phyloP scores from a whole-genome alignment of 192 early-diverging fungal species.

The Thamnidium elegans region DNA sequence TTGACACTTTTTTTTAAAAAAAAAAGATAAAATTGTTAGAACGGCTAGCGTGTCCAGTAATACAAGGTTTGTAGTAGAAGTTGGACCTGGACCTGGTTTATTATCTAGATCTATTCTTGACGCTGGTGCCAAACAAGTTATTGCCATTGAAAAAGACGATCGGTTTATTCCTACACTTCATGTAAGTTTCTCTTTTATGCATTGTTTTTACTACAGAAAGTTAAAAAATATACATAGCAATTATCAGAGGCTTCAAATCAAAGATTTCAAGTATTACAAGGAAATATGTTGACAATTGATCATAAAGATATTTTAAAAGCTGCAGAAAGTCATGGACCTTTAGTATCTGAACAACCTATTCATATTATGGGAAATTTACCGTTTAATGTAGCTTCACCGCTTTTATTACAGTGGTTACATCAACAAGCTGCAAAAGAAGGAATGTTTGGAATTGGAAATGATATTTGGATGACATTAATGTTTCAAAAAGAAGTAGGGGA shows the following conservation, averaged over 20 bases:
- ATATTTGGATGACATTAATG: slow-evolving; percentile 74
- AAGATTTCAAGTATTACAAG: slow-evolving; percentile 54
- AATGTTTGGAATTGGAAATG: slow-evolving; percentile 47
- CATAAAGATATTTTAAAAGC: slow-evolving; percentile 49
- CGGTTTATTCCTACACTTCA: slow-evolving; percentile 65
- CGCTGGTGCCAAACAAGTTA: slow-evolving; percentile 54
- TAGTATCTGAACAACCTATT: slow-evolving; percentile 22
- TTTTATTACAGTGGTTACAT: slow-evolving; percentile 73
- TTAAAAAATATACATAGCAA: slow-evolving; percentile 45
- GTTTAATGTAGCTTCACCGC: slow-evolving; percentile 70
- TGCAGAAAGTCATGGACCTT: slow-evolving; percentile 23
- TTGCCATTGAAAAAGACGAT: slow-evolving; percentile 72
- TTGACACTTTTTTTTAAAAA: background rate
- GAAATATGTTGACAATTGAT: slow-evolving; percentile 61
- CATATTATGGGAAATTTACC: slow-evolving; percentile 80
- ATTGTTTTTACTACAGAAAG: background rate
- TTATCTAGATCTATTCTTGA: slow-evolving; percentile 77
- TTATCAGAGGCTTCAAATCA: slow-evolving; percentile 64
- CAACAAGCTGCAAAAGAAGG: slow-evolving; percentile 52
- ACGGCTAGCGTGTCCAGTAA: slow-evolving; percentile 53
- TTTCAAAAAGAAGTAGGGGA: slow-evolving; percentile 80
- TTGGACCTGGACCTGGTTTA: slow-evolving; percentile 77
- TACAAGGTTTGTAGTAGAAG: slow-evolving; percentile 68
- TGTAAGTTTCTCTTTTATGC: slow-evolving; percentile 30
- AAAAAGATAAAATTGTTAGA: slow-evolving; percentile 63